phyloP scores from a whole-genome alignment of 208 protist genomes.

The Leptomonas pyrrhocoris region DNA sequence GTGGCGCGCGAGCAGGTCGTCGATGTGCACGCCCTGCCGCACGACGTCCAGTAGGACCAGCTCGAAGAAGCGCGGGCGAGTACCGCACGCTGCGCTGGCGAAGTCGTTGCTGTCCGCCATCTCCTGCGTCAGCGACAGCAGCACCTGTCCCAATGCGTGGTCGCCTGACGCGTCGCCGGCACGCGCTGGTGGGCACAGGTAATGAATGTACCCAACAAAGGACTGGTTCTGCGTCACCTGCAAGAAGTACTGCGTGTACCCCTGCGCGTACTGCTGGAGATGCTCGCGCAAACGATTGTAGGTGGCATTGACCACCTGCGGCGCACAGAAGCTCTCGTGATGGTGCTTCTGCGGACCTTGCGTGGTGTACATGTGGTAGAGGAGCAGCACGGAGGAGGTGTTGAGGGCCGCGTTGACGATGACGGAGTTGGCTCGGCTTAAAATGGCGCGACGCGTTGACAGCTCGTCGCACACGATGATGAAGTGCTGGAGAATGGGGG shows the following conservation, averaged over 20 bases:
- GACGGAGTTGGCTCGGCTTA: conserved; percentile 77
- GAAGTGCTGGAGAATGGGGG: conserved; percentile 85
- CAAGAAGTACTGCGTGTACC: conserved; percentile 45
- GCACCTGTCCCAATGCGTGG: conserved; percentile 50
- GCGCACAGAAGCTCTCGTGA: conserved; percentile 38
- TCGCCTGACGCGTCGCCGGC: conserved; percentile 35
- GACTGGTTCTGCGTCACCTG: conserved; percentile 26
- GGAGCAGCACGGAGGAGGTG: conserved; percentile 53
- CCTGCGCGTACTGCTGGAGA: conserved; percentile 54
- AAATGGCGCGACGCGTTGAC: conserved; percentile 51
- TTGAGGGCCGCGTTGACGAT: conserved; percentile 84
- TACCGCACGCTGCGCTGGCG: conserved; percentile 39
- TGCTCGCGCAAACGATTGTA: conserved; percentile 59
- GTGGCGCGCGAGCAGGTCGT: conserved; percentile 56
- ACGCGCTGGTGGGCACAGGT: conserved; percentile 37
- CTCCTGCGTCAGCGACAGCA: conserved; percentile 48
- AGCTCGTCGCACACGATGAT: conserved; percentile 74
- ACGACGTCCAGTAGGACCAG: conserved; percentile 79
- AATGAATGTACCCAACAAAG: conserved; percentile 33
- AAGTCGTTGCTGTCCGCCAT: conserved; percentile 85
- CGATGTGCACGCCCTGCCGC: conserved; percentile 76
- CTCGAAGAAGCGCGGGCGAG: conserved; percentile 75
- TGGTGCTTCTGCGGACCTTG: conserved; percentile 19
- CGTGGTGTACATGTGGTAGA: conserved; percentile 64
- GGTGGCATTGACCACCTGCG: conserved; percentile 35